phyloP scores from a whole-genome alignment of 331 rosid species.

The Acacia pycnantha region DNA sequence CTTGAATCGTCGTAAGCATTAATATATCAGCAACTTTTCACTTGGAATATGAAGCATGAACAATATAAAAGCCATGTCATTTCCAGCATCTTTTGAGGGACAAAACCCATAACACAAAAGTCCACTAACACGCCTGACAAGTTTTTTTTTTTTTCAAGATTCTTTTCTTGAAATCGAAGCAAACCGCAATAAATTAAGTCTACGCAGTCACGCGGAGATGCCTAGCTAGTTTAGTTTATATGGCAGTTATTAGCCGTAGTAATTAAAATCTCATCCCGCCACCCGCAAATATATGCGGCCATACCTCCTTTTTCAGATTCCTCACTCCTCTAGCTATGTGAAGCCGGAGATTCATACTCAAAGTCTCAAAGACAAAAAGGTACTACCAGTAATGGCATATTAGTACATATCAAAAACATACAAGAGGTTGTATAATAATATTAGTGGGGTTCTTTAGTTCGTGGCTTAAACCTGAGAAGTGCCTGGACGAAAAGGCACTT shows the following conservation, averaged over 20 bases:
- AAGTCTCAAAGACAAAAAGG: background rate
- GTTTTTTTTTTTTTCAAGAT: background rate
- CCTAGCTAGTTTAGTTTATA: background rate
- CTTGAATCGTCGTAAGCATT: background rate
- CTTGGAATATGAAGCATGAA: background rate
- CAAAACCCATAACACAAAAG: constrained; percentile 7
- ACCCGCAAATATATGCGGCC: background rate
- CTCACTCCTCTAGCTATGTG: background rate
- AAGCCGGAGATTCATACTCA: background rate
- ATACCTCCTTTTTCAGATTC: background rate
- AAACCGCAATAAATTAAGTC: background rate
- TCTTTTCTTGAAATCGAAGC: constrained; percentile 7
- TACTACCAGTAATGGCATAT: background rate
- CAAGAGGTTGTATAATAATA: background rate
- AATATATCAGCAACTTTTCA: background rate
- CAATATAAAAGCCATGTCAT: background rate
- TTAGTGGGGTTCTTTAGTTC: background rate
- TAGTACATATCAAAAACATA: background rate
- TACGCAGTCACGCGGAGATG: background rate
- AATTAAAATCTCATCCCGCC: background rate
- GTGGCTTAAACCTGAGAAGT: constrained; percentile 17
- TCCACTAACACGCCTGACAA: background rate
- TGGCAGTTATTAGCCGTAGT: background rate
- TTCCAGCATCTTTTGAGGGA: background rate
- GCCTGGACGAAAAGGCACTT: constrained; percentile 18